Base-by-base conservation (phyloP, 1,284 basidiomycete species). In the Salmacisia buchloeana region DNA sequence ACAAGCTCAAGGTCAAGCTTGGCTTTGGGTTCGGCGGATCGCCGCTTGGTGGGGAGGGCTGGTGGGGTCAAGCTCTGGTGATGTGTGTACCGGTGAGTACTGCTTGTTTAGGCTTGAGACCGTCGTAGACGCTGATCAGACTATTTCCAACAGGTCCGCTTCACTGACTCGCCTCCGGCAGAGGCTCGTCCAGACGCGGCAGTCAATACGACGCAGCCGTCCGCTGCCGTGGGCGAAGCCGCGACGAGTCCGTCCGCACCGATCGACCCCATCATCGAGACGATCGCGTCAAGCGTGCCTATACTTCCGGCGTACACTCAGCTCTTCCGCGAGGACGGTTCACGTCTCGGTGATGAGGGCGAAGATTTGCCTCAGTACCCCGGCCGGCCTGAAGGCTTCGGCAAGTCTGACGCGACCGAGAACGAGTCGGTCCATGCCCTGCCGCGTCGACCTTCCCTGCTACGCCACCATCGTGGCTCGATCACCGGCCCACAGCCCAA, bases 1-100 rank as follows among this genome's bases (percentile, higher is more conserved):
- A 79, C 72, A 78, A 78, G 69, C 71, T 79, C 63, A 75, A 77
- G 58, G 77, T 79, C 58, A 79, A 79, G 64, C 67, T 79, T 2
- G 72, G 74, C 27, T 78, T 79, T 31, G 75, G 75, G 0, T 71
- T 77, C 57, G 71, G 70, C 23, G 29, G 63, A 1, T 66, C 69
- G 38, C 64, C 66, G 1, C 64, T 71, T 0, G 70, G 65, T 2
- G 62, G 68, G 18, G 73, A 72, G 7, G 63, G 64, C 25, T 56
- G 59, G 33, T 77, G 76, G 69, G 69, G 68, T 10, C 76, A 79
- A 56, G 73, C 75, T 23, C 62, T 79, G 61, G 72, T 79, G 29
- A 73, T 79, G 75, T 74, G 75, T 45, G 76, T 79, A 1, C 77
- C 77, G 2, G 73, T 78, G 25, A 61, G 60, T 61, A 18, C 34